A percentile compares a stretch with the other conserved stretches of the same genome.
These are phyloP conservation scores for Alternaria arbusti DNA, from an alignment of 2,329 filamentous ascomycete genomes.

Conservation along the genomic window DNA sequence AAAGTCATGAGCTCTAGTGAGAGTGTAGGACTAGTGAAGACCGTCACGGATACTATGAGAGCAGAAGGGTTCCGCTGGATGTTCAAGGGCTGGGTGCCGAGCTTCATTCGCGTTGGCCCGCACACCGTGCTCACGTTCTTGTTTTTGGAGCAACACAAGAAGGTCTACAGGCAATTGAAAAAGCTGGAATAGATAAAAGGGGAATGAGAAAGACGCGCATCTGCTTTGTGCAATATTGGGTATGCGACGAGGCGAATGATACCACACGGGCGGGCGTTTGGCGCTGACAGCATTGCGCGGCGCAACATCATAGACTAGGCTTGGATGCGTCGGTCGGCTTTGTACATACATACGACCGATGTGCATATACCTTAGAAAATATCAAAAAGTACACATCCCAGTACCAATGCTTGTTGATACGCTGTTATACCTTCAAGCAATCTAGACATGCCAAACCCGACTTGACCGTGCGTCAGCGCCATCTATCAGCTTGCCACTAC, in stretches of 20 bases:
- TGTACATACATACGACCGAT: background rate
- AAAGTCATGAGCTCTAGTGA: constrained; percentile 76
- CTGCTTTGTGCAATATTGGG: background rate
- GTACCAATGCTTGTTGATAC: background rate
- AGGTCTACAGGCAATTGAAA: constrained; percentile 64
- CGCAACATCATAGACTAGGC: background rate
- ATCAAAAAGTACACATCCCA: background rate
- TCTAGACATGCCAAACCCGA: background rate
- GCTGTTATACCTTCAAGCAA: background rate
- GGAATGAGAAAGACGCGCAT: background rate
- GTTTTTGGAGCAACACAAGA: constrained; percentile 87
- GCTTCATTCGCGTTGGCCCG: constrained; percentile 69
- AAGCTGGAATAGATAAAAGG: background rate
- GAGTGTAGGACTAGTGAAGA: constrained; percentile 60
- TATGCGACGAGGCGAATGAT: constrained; percentile 6
- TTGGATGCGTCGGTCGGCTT: background rate
- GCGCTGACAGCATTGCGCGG: background rate
- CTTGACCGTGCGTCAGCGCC: background rate
- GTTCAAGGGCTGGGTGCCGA: constrained; percentile 91
- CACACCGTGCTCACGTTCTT: constrained; percentile 89
- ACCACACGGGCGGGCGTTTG: constrained; percentile 15
- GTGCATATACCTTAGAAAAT: background rate
- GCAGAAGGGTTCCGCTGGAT: constrained; percentile 80
- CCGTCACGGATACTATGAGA: constrained; percentile 71
- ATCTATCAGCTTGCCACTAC: background rate